Base-by-base conservation (phyloP, 352 stramenopile species). In the Globisporangium viniferum region DNA sequence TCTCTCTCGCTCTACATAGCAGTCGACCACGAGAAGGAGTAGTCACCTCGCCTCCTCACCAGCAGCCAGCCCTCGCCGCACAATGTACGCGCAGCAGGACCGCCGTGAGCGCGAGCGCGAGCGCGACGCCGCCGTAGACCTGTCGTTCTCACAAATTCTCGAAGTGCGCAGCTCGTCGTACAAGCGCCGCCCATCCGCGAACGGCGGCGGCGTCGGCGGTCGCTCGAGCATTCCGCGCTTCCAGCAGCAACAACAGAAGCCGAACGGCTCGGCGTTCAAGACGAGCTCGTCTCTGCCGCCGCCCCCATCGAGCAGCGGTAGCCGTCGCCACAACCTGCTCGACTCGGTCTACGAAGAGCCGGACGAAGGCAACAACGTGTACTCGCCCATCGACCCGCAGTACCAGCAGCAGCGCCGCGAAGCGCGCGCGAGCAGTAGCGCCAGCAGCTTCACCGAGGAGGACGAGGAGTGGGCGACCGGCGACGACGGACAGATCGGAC, bases 141-240 rank as follows among this genome's bases (percentile, higher is more conserved):
- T 93, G 67, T 90, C 80, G 33, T 93, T 92, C 71, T 93, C 86
- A 64, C 86, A 93, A 73, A 86, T 93, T 67, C 73, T 93, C 18
- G 86, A 93, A 70, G 82, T 73, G 24, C 80, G 81, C 24, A 91
- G 79, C 61, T 83, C 75, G 29, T 71, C 77, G 36, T 68, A 81
- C 57, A 80, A 87, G 35, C 76, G 88, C 62, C 77, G 75, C 29
- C 79, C 76, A 31, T 70, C 18, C 6, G 44, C 69, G 14, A 54
- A 36, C 39, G 39, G 12, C 62, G 39, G 12, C 62, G 39, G 22
- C 31, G 14, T 60, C 57, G 10, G 10, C 15, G 36, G 64, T 48
- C 27, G 64, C 66, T 20, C 57, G 58, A 35, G 62, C 66, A 31
- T 74, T 72, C 61, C 51, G 22, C 62, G 62, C 12, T 67, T 67